phyloP scores from a whole-genome alignment of 371 early-diverging fungal genomes.

The Mortierella sp. region DNA sequence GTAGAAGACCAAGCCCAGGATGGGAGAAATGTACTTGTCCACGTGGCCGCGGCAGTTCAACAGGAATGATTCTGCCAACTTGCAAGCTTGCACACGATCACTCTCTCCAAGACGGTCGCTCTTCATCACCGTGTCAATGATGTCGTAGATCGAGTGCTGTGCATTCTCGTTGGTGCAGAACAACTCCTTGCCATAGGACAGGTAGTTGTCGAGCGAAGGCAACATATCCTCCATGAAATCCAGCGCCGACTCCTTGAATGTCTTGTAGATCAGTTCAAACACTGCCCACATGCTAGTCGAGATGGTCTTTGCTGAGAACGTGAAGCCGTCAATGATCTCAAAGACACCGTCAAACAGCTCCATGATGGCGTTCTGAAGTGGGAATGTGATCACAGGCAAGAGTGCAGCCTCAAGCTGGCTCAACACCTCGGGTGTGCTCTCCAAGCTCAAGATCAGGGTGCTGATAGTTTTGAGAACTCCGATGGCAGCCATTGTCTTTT shows the following conservation, averaged over 20 bases:
- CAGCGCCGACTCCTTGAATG: slow-evolving; percentile 79
- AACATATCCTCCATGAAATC: slow-evolving; percentile 89
- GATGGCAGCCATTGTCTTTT: slow-evolving; percentile 92
- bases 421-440: slow-evolving; percentile 74
- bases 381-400: slow-evolving; percentile 77
- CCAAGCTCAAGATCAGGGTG: slow-evolving; percentile 81
- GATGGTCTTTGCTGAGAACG: slow-evolving; percentile 82
- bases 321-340: slow-evolving; percentile 89
- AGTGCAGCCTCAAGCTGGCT: slow-evolving; percentile 78
- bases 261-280: slow-evolving; percentile 78
- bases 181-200: slow-evolving; percentile 83
- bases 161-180: slow-evolving; percentile 70
- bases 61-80: slow-evolving; percentile 82
- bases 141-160: slow-evolving; percentile 75
- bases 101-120: slow-evolving; percentile 72
- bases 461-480: slow-evolving; percentile 92
- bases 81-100: slow-evolving; percentile 83
- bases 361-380: slow-evolving; percentile 70
- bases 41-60: slow-evolving; percentile 81
- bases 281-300: slow-evolving; percentile 88
- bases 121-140: slow-evolving; percentile 77
- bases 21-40: slow-evolving; percentile 70
- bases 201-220: slow-evolving; percentile 89
- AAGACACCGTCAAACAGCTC: slow-evolving; percentile 90
- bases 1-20: slow-evolving; percentile 74